Percentiles rank a stretch among this genome's conserved stretches.
phyloP scores from a whole-genome alignment of 2,329 filamentous ascomycete species.

The Claviceps capensis region DNA sequence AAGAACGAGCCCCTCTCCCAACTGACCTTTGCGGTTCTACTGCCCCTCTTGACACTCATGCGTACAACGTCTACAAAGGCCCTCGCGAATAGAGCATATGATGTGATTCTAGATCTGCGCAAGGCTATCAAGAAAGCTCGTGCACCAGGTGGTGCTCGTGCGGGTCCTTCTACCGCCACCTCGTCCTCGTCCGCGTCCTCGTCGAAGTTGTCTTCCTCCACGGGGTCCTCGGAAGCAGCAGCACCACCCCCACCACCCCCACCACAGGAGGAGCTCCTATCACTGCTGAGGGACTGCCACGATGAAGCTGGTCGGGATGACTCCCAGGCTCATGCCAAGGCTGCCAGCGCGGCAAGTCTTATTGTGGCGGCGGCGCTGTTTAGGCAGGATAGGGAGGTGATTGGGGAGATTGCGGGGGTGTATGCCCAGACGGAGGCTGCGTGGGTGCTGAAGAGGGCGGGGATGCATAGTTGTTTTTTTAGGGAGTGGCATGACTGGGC shows the following conservation, averaged over 20 bases:
- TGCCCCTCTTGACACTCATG: constrained; percentile 64
- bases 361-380: constrained; percentile 51
- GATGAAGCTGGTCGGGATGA: constrained; percentile 47
- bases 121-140: constrained; percentile 49
- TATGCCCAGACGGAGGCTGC: constrained; percentile 46
- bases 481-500: constrained; percentile 65
- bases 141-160: constrained; percentile 8
- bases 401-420: constrained; percentile 44
- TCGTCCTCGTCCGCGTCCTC: too few species aligned
- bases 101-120: constrained; percentile 60
- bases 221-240: background rate
- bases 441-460: constrained; percentile 44
- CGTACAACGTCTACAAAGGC: constrained; percentile 66
- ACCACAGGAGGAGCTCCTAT: constrained; percentile 31
- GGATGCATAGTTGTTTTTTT: constrained; percentile 53
- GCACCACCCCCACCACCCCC: background rate
- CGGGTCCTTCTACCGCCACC: too few species aligned
- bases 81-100: constrained; percentile 57
- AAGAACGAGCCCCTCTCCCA: constrained; percentile 60
- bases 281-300: constrained; percentile 54
- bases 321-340: constrained; percentile 58
- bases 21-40: constrained; percentile 53
- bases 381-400: constrained; percentile 34
- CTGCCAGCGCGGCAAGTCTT: constrained; percentile 60
- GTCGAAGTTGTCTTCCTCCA: background rate